Evolutionary conservation across 208 protist species (phyloP), one percentile per base, ranked within the genome.

Genomic region (Trypanosomatidae sp.): DNA sequence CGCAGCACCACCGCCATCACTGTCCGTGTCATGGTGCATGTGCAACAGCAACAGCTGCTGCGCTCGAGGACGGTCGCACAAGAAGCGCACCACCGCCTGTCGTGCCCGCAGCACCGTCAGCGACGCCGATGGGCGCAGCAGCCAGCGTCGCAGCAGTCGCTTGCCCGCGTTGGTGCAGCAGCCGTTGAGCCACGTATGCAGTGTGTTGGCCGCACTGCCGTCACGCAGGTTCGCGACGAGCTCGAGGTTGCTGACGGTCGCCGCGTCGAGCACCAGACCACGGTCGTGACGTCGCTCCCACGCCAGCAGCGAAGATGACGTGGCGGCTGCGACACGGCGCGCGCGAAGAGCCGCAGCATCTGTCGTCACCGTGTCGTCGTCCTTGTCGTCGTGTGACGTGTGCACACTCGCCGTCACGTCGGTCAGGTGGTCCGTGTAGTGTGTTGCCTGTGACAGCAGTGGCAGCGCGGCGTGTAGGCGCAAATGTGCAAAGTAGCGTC

Each of bases 211-310:
- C 41, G 70, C 76, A 24, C 56, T 51, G 11, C 74, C 74, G 52
- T 92, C 84, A 6, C 72, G 61, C n/a, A 88, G 50, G 38, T 92
- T 92, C n/a, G 43, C 59, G 11, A 88, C 56, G 10, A 92, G 42
- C 56, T 92, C 79, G 18, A 92, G 48, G 48, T 89, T 89, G 53
- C 63, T 69, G 5, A 88, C 43, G 4, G 76, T 85, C 19, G 41
- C 59, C 10, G 78, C 60, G 58, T 92, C 84, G 23, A 92, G 35
- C 16, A 81, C 50, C 2, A 92, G 59, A 6, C 84, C 84, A 11
- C 21, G 32, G 42, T 86, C 84, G 39, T 66, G 62, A 23, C 63
- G 49, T 2, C 71, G 65, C 46, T 92, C 75, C 23, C 42, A 69
- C 33, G 28, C 41, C 6, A 77, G 22, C 20, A 84, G 13, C 11